A percentile compares a stretch with the other conserved stretches of the same genome.
Evolutionary conservation across 2,329 filamentous ascomycete species (phyloP).

Genomic region (Xylariaceae sp.): DNA sequence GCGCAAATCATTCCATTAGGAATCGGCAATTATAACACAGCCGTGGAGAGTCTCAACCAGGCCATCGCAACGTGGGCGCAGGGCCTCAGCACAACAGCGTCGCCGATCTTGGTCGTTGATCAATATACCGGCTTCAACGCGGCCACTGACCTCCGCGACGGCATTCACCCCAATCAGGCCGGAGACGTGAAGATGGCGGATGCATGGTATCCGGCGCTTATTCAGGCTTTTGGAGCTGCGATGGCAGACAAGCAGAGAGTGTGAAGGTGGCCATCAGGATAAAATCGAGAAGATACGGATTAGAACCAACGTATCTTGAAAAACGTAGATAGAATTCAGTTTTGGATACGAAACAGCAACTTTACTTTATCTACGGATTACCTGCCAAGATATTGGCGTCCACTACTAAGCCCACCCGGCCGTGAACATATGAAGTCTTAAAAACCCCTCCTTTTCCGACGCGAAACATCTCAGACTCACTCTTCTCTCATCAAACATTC

Average conservation of each 20-base stretch:
- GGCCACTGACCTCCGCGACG: constrained; percentile 33
- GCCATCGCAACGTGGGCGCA: constrained; percentile 37
- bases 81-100: constrained; percentile 35
- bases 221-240: constrained; percentile 27
- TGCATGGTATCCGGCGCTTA: constrained; percentile 30
- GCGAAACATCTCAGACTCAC: background rate
- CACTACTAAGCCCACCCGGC: too few species aligned
- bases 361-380: too few species aligned
- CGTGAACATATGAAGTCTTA: too few species aligned
- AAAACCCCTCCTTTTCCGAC: too few species aligned
- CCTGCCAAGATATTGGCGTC: too few species aligned
- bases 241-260: constrained; percentile 20
- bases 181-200: constrained; percentile 39
- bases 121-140: constrained; percentile 37
- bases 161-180: constrained; percentile 37
- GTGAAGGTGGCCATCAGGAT: too few species aligned
- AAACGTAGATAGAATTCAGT: too few species aligned
- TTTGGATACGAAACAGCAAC: too few species aligned
- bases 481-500: background rate
- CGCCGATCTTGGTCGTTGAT: constrained; percentile 39
- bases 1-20: constrained; percentile 39
- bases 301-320: too few species aligned
- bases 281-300: too few species aligned
- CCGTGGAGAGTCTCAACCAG: constrained; percentile 36
- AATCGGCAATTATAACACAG: constrained; percentile 33